Evolutionary conservation across 257 asterid genomes (phyloP), one percentile per base, ranked within the genome.

Genomic region (Nicotiana undulata): DNA sequence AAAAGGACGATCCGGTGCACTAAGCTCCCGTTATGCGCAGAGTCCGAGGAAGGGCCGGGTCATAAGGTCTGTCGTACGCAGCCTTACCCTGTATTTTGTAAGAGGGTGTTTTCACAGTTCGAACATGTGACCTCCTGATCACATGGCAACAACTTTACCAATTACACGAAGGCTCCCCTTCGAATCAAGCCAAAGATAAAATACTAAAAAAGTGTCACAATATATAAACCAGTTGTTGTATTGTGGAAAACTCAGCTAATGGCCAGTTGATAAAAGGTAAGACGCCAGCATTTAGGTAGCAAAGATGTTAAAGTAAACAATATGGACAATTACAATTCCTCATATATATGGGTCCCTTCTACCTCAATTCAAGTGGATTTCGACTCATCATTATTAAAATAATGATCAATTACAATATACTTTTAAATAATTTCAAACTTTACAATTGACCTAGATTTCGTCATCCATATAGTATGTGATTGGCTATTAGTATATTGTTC

Each of bases 361-460:
- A 79, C 89, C 90, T 86, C 76, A 80, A 56, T 60, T 86, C 77
- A 76, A 90, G 89, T 90, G 93, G 90, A 78, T 79, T 80, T 87
- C 83, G 93, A 86, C 88, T 90, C 97, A 91, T 88, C 87, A 66
- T 84, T 77, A 84, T 85, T 81, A 81, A 80, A 81, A 87, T 68
- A 80, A 70, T 81, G 83, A 83, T 80, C 58, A 82, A 52, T 85
- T 83, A 84, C 55, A 26, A 26, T 26, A 66, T 44, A 29, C 80
- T 83, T 81, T 85, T 74, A 32, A 77, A 85, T 85, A 77, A 81
- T 77, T 59, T 82, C 61, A 64, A 81, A 85, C 89, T 86, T 85
- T 81, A 68, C 3, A 76, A 80, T 81, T 84, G 87, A 87, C 85
- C 87, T 83, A 84, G 90, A 87, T 90, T 88, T 86, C 89, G 89